A percentile compares a stretch with the other conserved stretches of the same genome.
phyloP scores from a whole-genome alignment of 2,329 filamentous ascomycete species.

The Harringtonia aguacate region DNA sequence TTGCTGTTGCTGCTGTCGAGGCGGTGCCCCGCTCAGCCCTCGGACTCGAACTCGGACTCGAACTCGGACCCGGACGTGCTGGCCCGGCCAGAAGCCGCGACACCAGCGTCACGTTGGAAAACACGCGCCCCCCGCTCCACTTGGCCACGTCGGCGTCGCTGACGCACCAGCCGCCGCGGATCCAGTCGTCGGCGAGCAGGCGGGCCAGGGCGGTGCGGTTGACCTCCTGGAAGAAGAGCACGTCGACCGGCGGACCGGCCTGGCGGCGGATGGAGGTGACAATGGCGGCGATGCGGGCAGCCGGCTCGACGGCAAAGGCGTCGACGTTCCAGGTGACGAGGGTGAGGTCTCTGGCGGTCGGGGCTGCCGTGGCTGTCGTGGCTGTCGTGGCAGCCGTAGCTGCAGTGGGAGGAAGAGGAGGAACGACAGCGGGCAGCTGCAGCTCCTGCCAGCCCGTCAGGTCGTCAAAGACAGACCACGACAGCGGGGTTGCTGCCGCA shows the following conservation, averaged over 20 bases:
- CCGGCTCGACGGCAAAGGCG: constrained; percentile 8
- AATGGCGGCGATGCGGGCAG: constrained; percentile 16
- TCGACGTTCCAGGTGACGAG: constrained; percentile 24
- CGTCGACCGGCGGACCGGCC: constrained; percentile 8
- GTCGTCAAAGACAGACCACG: no score
- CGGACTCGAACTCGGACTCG: no score
- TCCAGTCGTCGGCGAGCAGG: constrained; percentile 15
- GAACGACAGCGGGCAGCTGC: no score
- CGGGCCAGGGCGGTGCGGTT: constrained; percentile 13
- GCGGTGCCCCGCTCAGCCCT: no score
- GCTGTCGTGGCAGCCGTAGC: no score
- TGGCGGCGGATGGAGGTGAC: constrained; percentile 14
- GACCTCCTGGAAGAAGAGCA: constrained; percentile 26
- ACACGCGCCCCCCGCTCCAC: constrained; percentile 10
- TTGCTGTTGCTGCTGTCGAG: neutral
- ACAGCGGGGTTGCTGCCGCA: no score
- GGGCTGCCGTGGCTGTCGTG: neutral
- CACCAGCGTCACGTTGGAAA: constrained; percentile 18
- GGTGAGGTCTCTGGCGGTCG: constrained; percentile 2
- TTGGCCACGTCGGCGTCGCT: constrained; percentile 17
- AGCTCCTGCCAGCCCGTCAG: no score
- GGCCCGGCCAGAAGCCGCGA: constrained; percentile 17
- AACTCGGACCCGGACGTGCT: no score
- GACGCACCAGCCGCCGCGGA: constrained; percentile 19
- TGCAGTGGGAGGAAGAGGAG: no score